Conservation (phyloP, 257 asterid genomes). For the Asclepias syriaca region DNA sequence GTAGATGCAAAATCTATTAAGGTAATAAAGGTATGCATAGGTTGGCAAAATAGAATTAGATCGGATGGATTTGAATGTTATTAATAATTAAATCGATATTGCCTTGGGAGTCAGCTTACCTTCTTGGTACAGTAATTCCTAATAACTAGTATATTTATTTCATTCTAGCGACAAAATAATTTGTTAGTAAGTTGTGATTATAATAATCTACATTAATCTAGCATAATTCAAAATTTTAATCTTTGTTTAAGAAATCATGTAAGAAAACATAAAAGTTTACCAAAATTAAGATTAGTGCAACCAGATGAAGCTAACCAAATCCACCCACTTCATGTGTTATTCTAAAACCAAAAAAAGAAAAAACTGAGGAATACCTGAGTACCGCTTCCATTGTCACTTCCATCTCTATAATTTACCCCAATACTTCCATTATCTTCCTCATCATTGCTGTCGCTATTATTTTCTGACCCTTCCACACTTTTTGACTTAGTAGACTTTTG, state of each 20-base stretch:
- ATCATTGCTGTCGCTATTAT: slow-evolving; percentile 30
- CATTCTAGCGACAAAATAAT: neutral
- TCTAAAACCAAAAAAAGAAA: neutral
- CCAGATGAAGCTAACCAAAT: neutral
- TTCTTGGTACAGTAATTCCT: too few species aligned
- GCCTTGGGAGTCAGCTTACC: too few species aligned
- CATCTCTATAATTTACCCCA: slow-evolving; percentile 29
- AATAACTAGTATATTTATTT: neutral
- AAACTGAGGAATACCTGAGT: slow-evolving; percentile 32
- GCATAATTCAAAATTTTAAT: neutral
- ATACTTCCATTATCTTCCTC: slow-evolving; percentile 38
- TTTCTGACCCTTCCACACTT: slow-evolving; percentile 30
- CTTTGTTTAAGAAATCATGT: neutral
- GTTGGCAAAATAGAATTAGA: too few species aligned
- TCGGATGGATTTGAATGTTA: too few species aligned
- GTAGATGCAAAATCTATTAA: too few species aligned
- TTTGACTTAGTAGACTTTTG: slow-evolving; percentile 33
- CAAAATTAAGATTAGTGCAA: neutral
- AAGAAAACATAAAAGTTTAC: neutral
- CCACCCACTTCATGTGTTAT: neutral
- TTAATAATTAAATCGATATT: too few species aligned
- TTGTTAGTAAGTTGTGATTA: neutral
- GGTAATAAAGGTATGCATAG: too few species aligned
- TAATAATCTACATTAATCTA: neutral
- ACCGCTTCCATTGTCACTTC: slow-evolving; percentile 50